phyloP scores from a whole-genome alignment of 805 yeast genomes.

The Candida manassasensis region DNA sequence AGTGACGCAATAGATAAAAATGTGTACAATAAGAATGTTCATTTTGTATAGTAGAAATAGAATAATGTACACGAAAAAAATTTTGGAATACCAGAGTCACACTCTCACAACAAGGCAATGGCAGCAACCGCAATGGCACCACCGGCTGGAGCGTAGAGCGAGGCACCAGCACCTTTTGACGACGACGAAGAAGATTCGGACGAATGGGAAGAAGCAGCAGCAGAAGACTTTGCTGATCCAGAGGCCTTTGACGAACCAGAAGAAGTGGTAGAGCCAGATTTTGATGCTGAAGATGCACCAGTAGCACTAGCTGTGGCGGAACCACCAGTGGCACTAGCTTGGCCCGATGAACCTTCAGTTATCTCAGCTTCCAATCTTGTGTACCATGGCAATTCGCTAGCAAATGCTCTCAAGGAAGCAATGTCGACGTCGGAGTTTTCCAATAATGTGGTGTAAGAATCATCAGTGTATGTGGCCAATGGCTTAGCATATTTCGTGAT shows the following conservation, averaged over 20 bases:
- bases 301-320: constrained; percentile 1
- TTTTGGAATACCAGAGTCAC: too few relatives aligned
- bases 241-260: constrained; percentile 5
- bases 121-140: constrained; percentile 32
- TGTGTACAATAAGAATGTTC: too few relatives aligned
- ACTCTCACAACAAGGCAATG: constrained; percentile 24
- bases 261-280: constrained; percentile 7
- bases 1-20: too few relatives aligned
- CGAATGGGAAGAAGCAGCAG: constrained; percentile 2
- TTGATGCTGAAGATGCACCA: constrained; percentile 3
- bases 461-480: constrained; percentile 30
- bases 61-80: too few relatives aligned
- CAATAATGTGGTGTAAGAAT: constrained; percentile 34
- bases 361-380: constrained; percentile 17
- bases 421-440: constrained; percentile 20
- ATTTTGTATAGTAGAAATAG: too few relatives aligned
- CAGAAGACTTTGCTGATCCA: constrained; percentile 2
- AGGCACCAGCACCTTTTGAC: constrained; percentile 5
- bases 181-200: constrained; percentile 1
- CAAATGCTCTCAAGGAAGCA: constrained; percentile 23
- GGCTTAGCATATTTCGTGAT: constrained; percentile 24
- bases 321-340: constrained; percentile 8
- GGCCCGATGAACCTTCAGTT: constrained; percentile 8
- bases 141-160: constrained; percentile 23
- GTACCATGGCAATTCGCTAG: constrained; percentile 38